Conservation (phyloP, 495 filamentous ascomycete species). For the Viridothelium virens region DNA sequence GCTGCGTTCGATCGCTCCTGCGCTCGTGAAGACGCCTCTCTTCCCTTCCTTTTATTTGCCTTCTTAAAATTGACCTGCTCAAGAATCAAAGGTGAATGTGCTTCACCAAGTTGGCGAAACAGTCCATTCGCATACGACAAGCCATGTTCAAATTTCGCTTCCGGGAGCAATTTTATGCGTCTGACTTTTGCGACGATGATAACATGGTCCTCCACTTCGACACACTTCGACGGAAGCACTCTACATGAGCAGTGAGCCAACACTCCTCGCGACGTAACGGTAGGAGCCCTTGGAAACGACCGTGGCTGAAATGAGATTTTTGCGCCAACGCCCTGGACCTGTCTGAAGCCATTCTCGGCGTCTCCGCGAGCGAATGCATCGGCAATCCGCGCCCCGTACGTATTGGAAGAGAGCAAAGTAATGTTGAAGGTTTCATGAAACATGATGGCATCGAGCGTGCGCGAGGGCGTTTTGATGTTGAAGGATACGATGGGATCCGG, state of each 20-base stretch:
- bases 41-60: too few relatives aligned
- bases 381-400: conserved; percentile 21
- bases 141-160: background rate
- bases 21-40: background rate
- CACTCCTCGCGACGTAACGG: conserved; percentile 33
- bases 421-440: conserved; percentile 19
- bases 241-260: conserved; percentile 39
- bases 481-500: conserved; percentile 67
- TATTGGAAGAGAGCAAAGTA: conserved; percentile 29
- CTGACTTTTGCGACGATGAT: conserved; percentile 49
- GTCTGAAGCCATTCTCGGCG: conserved; percentile 12
- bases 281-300: conserved; percentile 20
- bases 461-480: conserved; percentile 67
- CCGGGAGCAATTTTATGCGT: background rate
- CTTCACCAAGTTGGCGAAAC: conserved; percentile 7
- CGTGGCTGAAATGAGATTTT: conserved; percentile 23
- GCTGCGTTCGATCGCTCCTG: background rate
- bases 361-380: conserved; percentile 30
- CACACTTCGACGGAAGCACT: conserved; percentile 27
- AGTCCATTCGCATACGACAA: conserved; percentile 17
- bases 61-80: too few relatives aligned
- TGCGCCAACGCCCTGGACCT: conserved; percentile 5
- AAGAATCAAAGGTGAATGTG: background rate
- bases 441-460: conserved; percentile 57
- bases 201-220: conserved; percentile 47